These are phyloP conservation scores for Quercus tomentella DNA, from an alignment of 331 rosid genomes.

Conservation along the genomic window DNA sequence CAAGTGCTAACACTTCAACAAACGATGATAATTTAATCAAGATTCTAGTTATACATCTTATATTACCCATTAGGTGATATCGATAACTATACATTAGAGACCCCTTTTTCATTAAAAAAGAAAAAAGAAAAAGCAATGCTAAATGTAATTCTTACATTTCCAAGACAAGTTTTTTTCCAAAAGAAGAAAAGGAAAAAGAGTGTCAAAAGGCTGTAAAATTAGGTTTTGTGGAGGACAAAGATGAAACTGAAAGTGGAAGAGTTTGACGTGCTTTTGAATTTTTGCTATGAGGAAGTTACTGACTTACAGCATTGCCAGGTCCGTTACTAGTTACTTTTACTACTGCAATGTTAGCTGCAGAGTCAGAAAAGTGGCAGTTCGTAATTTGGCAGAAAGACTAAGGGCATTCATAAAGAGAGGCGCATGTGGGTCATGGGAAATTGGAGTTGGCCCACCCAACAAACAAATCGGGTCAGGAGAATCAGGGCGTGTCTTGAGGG, in stretches of 20 bases:
- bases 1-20: too few relatives aligned
- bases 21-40: too few relatives aligned
- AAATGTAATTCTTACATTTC: too few relatives aligned
- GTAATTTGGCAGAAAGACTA: background rate
- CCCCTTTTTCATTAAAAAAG: background rate
- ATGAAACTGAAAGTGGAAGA: background rate
- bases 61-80: too few relatives aligned
- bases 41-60: too few relatives aligned
- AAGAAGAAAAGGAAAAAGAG: background rate
- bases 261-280: background rate
- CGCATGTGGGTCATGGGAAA: slow-evolving; percentile 28
- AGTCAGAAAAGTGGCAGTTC: background rate
- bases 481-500: slow-evolving; percentile 36
- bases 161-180: too few relatives aligned
- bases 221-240: background rate
- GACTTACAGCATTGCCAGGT: slow-evolving; percentile 1
- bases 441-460: slow-evolving; percentile 32
- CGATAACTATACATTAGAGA: too few relatives aligned
- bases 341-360: background rate
- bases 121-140: background rate
- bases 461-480: slow-evolving; percentile 25
- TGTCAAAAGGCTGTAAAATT: background rate
- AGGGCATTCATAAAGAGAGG: background rate
- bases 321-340: background rate
- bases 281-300: background rate